These are phyloP conservation scores for Colletotrichum melonis DNA, from an alignment of 2,329 filamentous ascomycete species.

Conservation along the genomic window DNA sequence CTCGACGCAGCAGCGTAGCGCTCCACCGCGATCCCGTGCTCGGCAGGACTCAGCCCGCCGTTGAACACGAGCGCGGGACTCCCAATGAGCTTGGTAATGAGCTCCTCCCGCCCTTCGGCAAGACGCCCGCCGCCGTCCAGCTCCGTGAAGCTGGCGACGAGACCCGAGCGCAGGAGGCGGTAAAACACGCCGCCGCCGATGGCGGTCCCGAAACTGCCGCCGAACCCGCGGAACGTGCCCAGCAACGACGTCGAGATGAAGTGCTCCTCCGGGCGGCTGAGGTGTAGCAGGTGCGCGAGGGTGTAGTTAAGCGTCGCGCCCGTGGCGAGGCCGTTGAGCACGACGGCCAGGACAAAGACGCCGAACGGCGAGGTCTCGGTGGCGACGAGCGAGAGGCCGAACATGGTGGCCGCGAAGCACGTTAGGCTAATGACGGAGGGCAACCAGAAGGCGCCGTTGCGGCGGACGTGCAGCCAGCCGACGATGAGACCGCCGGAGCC, in stretches of 20 bases:
- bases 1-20: slow-evolving; percentile 59
- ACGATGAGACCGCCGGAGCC: slow-evolving; percentile 78
- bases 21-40: slow-evolving; percentile 57
- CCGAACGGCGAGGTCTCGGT: slow-evolving; percentile 61
- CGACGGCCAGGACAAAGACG: slow-evolving; percentile 70
- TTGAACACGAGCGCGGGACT: slow-evolving; percentile 62
- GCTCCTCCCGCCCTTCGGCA: slow-evolving; percentile 45
- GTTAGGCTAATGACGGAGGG: slow-evolving; percentile 69
- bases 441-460: slow-evolving; percentile 78
- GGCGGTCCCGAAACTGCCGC: slow-evolving; percentile 82
- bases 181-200: slow-evolving; percentile 83
- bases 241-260: slow-evolving; percentile 82
- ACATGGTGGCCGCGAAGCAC: slow-evolving; percentile 71
- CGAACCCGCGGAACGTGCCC: slow-evolving; percentile 84
- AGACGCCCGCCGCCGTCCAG: slow-evolving; percentile 54
- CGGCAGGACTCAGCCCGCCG: slow-evolving; percentile 51
- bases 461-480: slow-evolving; percentile 80
- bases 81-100: slow-evolving; percentile 61
- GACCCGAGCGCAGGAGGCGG: slow-evolving; percentile 65
- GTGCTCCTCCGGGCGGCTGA: slow-evolving; percentile 74
- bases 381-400: slow-evolving; percentile 65
- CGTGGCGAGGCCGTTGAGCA: slow-evolving; percentile 78
- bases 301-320: slow-evolving; percentile 84
- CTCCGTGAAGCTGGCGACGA: slow-evolving; percentile 67
- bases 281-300: slow-evolving; percentile 81